Percentiles rank a stretch among this genome's conserved stretches.
Evolutionary conservation across 768 basidiomycete species (phyloP).

Genomic region (Russula ochroleuca): DNA sequence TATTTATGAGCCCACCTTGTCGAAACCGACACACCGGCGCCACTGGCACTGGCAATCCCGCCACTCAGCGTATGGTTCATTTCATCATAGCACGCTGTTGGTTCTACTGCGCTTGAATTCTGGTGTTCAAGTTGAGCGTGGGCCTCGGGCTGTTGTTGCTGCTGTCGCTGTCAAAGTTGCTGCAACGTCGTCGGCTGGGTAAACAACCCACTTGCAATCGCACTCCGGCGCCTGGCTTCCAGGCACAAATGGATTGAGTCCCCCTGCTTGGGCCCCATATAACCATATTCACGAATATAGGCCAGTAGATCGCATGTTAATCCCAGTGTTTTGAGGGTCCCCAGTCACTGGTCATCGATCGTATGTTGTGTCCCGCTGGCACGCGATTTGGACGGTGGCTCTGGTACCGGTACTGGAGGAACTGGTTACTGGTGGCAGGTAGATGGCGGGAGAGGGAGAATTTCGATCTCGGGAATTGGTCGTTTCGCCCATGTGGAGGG

Average conservation of each 20-base stretch:
- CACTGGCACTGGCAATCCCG: too few species aligned
- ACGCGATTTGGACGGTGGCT: too few species aligned
- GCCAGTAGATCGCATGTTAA: conserved; percentile 1
- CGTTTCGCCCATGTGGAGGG: too few species aligned
- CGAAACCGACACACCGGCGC: too few species aligned
- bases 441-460: too few species aligned
- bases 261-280: conserved; percentile 22
- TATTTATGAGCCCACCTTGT: conserved; percentile 17
- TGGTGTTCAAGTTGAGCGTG: conserved; percentile 15
- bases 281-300: conserved; percentile 11
- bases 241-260: conserved; percentile 26
- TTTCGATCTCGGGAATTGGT: too few species aligned
- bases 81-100: conserved; percentile 8
- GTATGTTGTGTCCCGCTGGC: too few species aligned
- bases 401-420: too few species aligned
- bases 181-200: background rate
- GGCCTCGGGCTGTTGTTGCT: conserved; percentile 8
- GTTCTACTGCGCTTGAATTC: background rate
- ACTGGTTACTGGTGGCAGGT: too few species aligned
- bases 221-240: conserved; percentile 21
- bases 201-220: conserved; percentile 20
- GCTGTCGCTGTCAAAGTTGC: conserved; percentile 11
- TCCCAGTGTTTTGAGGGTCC: conserved; percentile 1
- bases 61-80: conserved; percentile 20
- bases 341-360: too few species aligned